Percentiles rank a stretch among this genome's conserved stretches.
Evolutionary conservation across 208 protist genomes (phyloP).

Genomic region (Acanthamoeba lugdunensis): DNA sequence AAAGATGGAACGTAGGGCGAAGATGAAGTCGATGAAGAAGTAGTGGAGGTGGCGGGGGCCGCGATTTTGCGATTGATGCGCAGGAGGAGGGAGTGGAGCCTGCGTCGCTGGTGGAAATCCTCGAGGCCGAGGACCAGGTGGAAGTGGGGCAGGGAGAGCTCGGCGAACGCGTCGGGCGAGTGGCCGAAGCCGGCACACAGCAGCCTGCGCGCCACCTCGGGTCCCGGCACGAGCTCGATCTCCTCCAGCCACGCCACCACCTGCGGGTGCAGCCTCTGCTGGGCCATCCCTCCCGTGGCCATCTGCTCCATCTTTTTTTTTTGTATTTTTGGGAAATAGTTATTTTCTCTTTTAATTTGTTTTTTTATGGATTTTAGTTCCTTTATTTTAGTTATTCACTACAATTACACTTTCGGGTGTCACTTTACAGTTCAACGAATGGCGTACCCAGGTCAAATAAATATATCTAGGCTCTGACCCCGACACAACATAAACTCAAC

Average conservation of each 20-base stretch:
- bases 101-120: conserved; percentile 20
- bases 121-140: not conserved
- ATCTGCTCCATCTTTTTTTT: no score
- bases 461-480: no score
- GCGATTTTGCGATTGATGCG: not conserved
- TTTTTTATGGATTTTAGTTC: no score
- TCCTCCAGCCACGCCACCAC: not conserved
- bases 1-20: not conserved
- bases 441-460: no score
- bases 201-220: not conserved
- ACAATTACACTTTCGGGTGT: no score
- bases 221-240: not conserved
- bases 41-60: not conserved
- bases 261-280: not conserved
- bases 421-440: no score
- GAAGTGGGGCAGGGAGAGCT: conserved; percentile 6
- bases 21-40: not conserved
- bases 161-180: not conserved
- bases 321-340: no score
- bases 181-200: not conserved
- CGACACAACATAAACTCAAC: not conserved
- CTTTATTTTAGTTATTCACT: no score
- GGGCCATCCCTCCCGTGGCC: not conserved
- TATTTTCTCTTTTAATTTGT: no score
- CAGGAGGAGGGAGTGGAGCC: conserved; percentile 11